Evolutionary conservation across 2,329 filamentous ascomycete genomes (phyloP), one percentile per base, ranked within the genome.

Genomic region (Coniochaeta sp.): DNA sequence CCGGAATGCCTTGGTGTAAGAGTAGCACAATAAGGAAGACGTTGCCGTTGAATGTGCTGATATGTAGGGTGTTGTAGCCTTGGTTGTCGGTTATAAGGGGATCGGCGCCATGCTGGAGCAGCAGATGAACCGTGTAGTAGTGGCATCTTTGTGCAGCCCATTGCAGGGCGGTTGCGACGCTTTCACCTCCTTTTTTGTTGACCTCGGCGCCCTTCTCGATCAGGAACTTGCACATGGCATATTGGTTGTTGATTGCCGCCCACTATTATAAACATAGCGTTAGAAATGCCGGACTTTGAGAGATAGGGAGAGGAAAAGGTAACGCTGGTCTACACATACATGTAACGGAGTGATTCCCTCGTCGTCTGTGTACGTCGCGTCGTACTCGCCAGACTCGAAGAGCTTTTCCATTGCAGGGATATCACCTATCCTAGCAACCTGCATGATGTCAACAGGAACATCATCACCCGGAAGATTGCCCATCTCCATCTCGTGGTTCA

Each of bases 241-340:
- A 96, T 73, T 97, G 95, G 71, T 98, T 98, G 78, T 99, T 99
- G 74, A 99, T 98, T 40, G 96, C 91, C 55, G 95, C 95, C 95
- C 95, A 99, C 91, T 99, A 72, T 58, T 3, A n/a, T 66, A 61
- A 59, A 26, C 26, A 4, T 44, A 24, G 1, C 4, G 42, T 22
- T 32, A 36, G 40, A 54, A 34, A 36, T 36, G 34, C 6, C 34
- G 34, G 9, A 3, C 34, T 34, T 5, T 1, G 19, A 10, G 42
- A n/a, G 3, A 58, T 19, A 24, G 12, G 32, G 22, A 57, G 17
- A 60, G 61, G 60, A 63, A 78, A 26, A 26, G 5, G 19, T 6
- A 17, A 6, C 19, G 42, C 42, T 24, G 42, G 19, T 24, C 47
- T 52, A 14, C 24, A 52, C 84, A 68, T 82, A 97, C 93, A 81